Conservation (phyloP, 495 filamentous ascomycete species). For the Bacidia gigantensis region DNA sequence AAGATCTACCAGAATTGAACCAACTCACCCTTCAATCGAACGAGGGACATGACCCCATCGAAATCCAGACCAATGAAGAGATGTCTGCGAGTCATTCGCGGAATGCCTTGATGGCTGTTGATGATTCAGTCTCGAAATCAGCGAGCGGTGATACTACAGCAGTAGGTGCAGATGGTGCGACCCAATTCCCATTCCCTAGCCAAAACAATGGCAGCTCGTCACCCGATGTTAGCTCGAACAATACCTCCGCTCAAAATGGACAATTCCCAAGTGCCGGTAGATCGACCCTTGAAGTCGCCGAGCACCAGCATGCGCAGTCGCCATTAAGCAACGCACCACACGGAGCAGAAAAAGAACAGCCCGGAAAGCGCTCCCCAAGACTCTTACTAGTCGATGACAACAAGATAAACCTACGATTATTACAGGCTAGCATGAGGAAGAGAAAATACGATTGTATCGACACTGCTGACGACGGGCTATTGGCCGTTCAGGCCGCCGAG, state of each 20-base stretch:
- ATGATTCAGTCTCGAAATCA: not conserved
- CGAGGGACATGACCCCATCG: conserved; percentile 6
- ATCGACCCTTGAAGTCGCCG: not conserved
- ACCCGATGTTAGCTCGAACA: not conserved
- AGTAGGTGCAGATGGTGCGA: not conserved
- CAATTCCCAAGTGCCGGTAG: not conserved
- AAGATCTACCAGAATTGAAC: conserved; percentile 9
- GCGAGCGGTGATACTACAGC: not conserved
- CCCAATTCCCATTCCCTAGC: conserved; percentile 8
- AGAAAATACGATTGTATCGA: conserved; percentile 27
- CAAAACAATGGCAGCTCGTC: not conserved
- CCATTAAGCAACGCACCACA: not conserved
- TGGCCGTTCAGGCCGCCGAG: conserved; percentile 39
- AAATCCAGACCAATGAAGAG: conserved; percentile 9
- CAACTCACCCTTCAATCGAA: conserved; percentile 12
- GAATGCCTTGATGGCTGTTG: conserved; percentile 15
- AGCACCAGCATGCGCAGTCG: not conserved
- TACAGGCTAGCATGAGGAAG: conserved; percentile 47
- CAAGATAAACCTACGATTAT: conserved; percentile 57
- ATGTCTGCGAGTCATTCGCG: conserved; percentile 13
- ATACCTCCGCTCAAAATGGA: not conserved
- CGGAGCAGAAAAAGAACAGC: not conserved
- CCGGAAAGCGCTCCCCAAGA: conserved; percentile 17
- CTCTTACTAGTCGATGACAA: conserved; percentile 66
- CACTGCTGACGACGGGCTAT: conserved; percentile 39